Evolutionary conservation across 2,329 filamentous ascomycete genomes (phyloP).

Genomic region (Hypoxylon sp.): DNA sequence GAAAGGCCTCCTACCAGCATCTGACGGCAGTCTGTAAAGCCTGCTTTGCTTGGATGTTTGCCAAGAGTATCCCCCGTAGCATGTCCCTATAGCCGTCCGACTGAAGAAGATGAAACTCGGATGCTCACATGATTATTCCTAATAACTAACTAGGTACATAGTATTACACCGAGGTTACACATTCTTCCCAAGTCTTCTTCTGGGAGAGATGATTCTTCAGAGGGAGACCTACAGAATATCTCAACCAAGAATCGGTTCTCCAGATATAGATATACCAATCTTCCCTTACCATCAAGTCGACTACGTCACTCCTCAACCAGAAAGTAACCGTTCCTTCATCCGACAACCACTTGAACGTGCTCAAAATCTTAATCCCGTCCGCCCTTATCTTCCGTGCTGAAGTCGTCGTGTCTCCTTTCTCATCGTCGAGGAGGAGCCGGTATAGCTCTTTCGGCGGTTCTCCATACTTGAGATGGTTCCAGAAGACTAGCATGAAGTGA

Average conservation of each 20-base stretch:
- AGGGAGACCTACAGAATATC: slow-evolving; percentile 14
- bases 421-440: slow-evolving; percentile 30
- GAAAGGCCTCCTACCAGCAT: slow-evolving; percentile 23
- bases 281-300: slow-evolving; percentile 33
- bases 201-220: slow-evolving; percentile 1
- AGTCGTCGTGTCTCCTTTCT: slow-evolving; percentile 22
- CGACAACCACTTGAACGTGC: slow-evolving; percentile 27
- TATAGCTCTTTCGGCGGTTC: slow-evolving; percentile 18
- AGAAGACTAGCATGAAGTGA: slow-evolving; percentile 41
- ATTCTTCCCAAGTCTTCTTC: slow-evolving; percentile 28
- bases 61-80: not conserved
- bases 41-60: not conserved
- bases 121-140: not conserved
- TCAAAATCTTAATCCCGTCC: slow-evolving; percentile 29
- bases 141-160: not conserved
- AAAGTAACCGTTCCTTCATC: slow-evolving; percentile 30
- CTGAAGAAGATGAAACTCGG: slow-evolving; percentile 1
- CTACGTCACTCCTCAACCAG: slow-evolving; percentile 39
- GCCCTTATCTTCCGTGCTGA: slow-evolving; percentile 24
- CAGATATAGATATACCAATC: slow-evolving; percentile 39
- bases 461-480: slow-evolving; percentile 29
- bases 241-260: slow-evolving; percentile 34
- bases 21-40: not conserved
- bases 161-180: slow-evolving; percentile 21
- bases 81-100: not conserved